These are phyloP conservation scores for Zygoascus ofunaensis DNA, from an alignment of 805 yeast species.

Conservation along the genomic window DNA sequence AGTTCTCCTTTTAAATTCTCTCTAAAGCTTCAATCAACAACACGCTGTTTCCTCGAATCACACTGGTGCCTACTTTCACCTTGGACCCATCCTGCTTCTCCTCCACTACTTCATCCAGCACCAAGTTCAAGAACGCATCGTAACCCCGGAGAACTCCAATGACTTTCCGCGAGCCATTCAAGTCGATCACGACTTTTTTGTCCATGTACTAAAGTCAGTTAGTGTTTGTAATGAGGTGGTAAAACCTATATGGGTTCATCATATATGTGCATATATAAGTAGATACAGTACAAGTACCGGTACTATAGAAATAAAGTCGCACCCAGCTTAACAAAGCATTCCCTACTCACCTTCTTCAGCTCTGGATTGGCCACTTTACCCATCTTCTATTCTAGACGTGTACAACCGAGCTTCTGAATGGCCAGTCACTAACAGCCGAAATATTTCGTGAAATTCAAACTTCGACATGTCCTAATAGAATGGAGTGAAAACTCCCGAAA, in stretches of 20 bases:
- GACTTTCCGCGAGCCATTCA: constrained; percentile 71
- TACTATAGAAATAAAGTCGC: background rate
- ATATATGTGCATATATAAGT: background rate
- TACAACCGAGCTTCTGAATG: too few relatives aligned
- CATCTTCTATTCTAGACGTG: too few relatives aligned
- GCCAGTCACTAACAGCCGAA: too few relatives aligned
- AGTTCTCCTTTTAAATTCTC: constrained; percentile 9
- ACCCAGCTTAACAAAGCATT: too few relatives aligned
- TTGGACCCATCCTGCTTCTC: constrained; percentile 42
- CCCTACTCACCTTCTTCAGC: constrained; percentile 25
- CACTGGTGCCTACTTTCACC: constrained; percentile 56
- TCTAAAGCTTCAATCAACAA: constrained; percentile 52
- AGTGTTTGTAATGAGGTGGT: too few relatives aligned
- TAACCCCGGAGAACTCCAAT: constrained; percentile 80
- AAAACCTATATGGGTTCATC: too few relatives aligned
- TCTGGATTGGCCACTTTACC: constrained; percentile 25
- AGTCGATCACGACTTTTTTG: constrained; percentile 59
- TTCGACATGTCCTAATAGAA: too few relatives aligned
- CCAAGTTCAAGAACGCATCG: constrained; percentile 68
- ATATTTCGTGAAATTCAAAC: too few relatives aligned
- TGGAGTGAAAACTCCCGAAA: too few relatives aligned
- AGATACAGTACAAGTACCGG: background rate
- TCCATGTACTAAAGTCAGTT: constrained; percentile 54
- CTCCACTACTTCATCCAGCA: constrained; percentile 63
- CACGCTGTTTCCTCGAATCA: constrained; percentile 71